phyloP scores from a whole-genome alignment of 192 early-diverging fungal genomes.

The Obelidium mucronatum region DNA sequence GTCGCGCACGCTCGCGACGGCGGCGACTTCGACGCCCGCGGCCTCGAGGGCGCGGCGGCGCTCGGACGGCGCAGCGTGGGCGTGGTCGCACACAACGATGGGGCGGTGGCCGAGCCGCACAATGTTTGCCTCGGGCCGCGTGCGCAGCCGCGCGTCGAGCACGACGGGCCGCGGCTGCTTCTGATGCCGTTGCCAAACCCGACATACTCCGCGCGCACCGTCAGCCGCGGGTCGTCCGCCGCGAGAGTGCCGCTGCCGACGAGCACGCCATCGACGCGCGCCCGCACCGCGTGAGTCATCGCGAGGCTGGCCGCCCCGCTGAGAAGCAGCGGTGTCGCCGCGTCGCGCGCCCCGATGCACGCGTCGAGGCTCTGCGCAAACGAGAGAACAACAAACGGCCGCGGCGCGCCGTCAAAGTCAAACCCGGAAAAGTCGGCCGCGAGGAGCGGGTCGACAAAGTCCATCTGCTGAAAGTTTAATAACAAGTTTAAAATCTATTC shows the following conservation, averaged over 20 bases:
- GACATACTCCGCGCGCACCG: conserved; percentile 11
- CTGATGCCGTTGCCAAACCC: neutral
- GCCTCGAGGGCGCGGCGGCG: neutral
- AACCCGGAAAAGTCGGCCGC: no score
- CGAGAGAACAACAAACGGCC: conserved; percentile 74
- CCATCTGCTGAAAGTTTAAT: no score
- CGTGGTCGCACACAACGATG: conserved; percentile 24
- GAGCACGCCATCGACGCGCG: conserved; percentile 76
- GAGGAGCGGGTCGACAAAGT: no score
- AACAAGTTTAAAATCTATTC: no score
- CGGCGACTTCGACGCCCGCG: neutral
- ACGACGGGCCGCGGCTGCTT: conserved; percentile 21
- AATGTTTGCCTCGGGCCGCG: neutral
- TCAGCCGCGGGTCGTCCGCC: conserved; percentile 79
- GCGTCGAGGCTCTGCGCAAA: conserved; percentile 88
- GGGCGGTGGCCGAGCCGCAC: conserved; percentile 12
- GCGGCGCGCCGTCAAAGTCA: no score
- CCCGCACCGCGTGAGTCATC: conserved; percentile 53
- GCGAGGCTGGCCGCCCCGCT: conserved; percentile 73
- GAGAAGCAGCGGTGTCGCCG: conserved; percentile 64
- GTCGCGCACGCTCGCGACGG: neutral
- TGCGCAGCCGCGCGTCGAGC: conserved; percentile 18
- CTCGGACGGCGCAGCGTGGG: neutral
- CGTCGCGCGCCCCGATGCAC: conserved; percentile 59
- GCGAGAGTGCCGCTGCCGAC: conserved; percentile 83